A percentile compares a stretch with the other conserved stretches of the same genome.
Conservation (phyloP, 129 eudicot genomes). For the Artemisia annua region DNA sequence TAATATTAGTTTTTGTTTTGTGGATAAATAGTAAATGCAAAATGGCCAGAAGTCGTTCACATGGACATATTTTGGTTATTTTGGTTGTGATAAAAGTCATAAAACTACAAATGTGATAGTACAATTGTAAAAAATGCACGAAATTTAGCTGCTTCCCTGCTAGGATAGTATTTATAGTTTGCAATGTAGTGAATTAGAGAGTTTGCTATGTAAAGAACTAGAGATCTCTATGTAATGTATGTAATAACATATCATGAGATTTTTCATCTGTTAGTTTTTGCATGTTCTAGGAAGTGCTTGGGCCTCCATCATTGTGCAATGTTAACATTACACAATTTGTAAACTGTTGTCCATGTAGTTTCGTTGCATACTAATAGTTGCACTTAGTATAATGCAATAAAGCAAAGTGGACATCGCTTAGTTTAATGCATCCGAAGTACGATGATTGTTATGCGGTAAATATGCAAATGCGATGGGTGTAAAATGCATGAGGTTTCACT, state of each 20-base stretch:
- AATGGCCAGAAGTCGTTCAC: background rate
- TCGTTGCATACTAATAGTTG: background rate
- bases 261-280: background rate
- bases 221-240: no score
- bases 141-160: no score
- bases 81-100: background rate
- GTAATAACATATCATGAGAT: background rate
- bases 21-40: background rate
- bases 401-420: background rate
- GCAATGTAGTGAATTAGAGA: no score
- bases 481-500: no score
- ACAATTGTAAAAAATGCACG: background rate
- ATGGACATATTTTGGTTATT: background rate
- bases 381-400: background rate
- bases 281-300: no score
- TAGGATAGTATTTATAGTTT: no score
- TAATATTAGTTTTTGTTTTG: slow-evolving; percentile 9
- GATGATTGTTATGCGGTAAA: background rate
- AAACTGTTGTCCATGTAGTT: slow-evolving; percentile 2
- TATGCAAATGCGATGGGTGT: slow-evolving; percentile 1
- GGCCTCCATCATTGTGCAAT: background rate
- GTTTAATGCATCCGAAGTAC: slow-evolving; percentile 8
- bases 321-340: background rate
- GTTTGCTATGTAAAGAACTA: no score
- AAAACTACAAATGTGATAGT: background rate